A percentile compares a stretch with the other conserved stretches of the same genome.
These are phyloP conservation scores for Breviolum minutum DNA, from an alignment of 73 alveolate species.

Conservation along the genomic window DNA sequence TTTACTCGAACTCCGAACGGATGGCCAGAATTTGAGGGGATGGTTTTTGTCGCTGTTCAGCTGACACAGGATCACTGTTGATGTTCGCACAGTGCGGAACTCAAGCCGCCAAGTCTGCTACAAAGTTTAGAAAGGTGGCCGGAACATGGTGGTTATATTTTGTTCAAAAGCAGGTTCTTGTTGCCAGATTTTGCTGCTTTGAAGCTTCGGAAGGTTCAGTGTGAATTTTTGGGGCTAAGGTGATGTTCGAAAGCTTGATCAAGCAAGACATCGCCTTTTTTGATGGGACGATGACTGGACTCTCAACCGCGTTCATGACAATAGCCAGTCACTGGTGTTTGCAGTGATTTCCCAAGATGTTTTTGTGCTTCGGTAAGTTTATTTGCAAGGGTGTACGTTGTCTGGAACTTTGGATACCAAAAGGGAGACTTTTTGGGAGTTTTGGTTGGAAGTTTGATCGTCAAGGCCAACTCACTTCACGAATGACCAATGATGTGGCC, in stretches of 20 bases:
- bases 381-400: neutral
- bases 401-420: too few relatives aligned
- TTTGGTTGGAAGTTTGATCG: neutral
- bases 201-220: neutral
- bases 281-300: conserved; percentile 94
- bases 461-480: conserved; percentile 65
- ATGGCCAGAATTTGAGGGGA: too few relatives aligned
- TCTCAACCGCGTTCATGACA: neutral
- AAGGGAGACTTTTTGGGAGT: too few relatives aligned
- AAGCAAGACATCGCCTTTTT: conserved; percentile 95
- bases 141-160: neutral
- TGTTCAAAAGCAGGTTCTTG: neutral
- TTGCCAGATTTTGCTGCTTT: neutral
- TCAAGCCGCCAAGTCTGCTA: neutral
- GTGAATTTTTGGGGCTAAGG: neutral
- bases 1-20: too few relatives aligned
- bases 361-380: neutral
- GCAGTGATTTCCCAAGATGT: too few relatives aligned
- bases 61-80: conserved; percentile 20
- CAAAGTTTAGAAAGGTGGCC: too few relatives aligned
- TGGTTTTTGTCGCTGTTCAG: neutral
- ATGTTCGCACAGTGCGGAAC: conserved; percentile 1
- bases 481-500: conserved; percentile 93
- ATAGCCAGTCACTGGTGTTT: neutral
- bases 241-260: conserved; percentile 74